Percentiles rank a stretch among this genome's conserved stretches.
Evolutionary conservation across 257 asterid species (phyloP).

Genomic region (Osmanthus fragrans): DNA sequence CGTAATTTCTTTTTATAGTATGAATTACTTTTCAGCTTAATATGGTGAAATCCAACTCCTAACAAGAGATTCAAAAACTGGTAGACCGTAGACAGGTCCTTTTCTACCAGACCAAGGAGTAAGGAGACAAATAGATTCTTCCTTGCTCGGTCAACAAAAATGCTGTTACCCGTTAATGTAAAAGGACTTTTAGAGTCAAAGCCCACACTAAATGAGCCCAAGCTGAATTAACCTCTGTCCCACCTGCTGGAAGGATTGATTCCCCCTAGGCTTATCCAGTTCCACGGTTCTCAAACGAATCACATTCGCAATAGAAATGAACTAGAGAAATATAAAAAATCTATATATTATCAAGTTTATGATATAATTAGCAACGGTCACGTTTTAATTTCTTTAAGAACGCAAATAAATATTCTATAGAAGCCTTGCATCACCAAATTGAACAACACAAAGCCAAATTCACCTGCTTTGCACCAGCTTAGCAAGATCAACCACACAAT

Average conservation of each 20-base stretch:
- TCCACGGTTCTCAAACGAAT: not conserved
- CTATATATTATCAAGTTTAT: not conserved
- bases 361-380: not conserved
- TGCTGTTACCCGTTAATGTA: not conserved
- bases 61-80: not conserved
- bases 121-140: not conserved
- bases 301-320: not conserved
- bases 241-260: not conserved
- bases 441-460: not conserved
- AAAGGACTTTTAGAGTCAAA: not conserved
- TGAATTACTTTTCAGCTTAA: not conserved
- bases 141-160: not conserved
- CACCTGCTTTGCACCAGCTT: not conserved
- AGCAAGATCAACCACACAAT: not conserved
- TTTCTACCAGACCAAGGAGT: not conserved
- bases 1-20: not conserved
- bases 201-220: not conserved
- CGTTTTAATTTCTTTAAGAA: not conserved
- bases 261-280: not conserved
- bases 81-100: not conserved
- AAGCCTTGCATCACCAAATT: not conserved
- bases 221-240: not conserved
- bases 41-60: not conserved
- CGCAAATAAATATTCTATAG: not conserved
- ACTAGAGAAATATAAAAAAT: not conserved